Evolutionary conservation across 352 stramenopile species (phyloP).

Genomic region (Globisporangium emineosum): DNA sequence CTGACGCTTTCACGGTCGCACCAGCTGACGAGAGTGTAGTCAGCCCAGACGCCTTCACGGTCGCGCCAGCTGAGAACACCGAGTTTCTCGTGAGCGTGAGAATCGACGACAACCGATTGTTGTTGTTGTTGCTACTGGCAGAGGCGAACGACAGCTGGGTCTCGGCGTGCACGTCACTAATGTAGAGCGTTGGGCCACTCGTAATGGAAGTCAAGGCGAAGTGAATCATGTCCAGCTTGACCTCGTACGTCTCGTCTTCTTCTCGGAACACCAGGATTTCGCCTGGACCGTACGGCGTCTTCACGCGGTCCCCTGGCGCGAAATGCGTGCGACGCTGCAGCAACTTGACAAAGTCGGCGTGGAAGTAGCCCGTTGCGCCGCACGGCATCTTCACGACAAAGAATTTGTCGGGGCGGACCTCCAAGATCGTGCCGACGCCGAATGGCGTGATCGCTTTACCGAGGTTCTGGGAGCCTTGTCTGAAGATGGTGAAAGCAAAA

Average conservation of each 20-base stretch:
- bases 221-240: conserved; percentile 38
- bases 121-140: conserved; percentile 17
- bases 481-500: neutral
- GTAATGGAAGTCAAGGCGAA: conserved; percentile 19
- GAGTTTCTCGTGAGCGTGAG: conserved; percentile 70
- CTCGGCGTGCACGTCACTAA: conserved; percentile 43
- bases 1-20: conserved; percentile 60
- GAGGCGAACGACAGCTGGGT: conserved; percentile 34
- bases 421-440: conserved; percentile 41
- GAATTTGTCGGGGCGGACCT: conserved; percentile 51
- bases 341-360: conserved; percentile 43
- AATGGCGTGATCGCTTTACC: conserved; percentile 51
- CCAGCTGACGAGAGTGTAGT: conserved; percentile 61
- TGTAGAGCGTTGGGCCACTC: conserved; percentile 34
- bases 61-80: conserved; percentile 60
- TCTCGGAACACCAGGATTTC: conserved; percentile 48
- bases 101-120: conserved; percentile 70
- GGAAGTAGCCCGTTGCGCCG: conserved; percentile 47
- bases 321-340: conserved; percentile 54
- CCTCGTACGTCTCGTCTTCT: conserved; percentile 53
- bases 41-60: conserved; percentile 57
- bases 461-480: conserved; percentile 10
- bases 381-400: conserved; percentile 53
- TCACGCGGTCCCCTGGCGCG: conserved; percentile 41
- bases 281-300: conserved; percentile 49